Percentiles rank a stretch among this genome's conserved stretches.
phyloP scores from a whole-genome alignment of 1,284 basidiomycete species.

The Leccinum subrobustum region DNA sequence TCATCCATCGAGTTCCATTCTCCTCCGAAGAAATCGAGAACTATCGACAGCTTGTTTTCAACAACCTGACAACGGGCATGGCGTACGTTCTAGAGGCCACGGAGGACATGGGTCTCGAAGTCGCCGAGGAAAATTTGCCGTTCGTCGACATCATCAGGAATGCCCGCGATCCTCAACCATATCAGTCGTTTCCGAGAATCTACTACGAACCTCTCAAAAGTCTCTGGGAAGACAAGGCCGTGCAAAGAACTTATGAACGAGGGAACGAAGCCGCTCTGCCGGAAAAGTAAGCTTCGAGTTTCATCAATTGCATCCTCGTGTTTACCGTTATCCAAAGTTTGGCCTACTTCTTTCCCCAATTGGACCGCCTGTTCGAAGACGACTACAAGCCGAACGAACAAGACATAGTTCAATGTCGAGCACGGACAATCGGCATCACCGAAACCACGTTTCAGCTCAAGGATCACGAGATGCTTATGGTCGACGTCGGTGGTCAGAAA shows the following conservation, averaged over 20 bases:
- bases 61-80: constrained; percentile 87
- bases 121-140: constrained; percentile 57
- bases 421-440: constrained; percentile 92
- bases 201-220: constrained; percentile 66
- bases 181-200: constrained; percentile 70
- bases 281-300: constrained; percentile 68
- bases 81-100: constrained; percentile 82
- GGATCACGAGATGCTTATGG: constrained; percentile 81
- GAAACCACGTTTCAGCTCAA: constrained; percentile 82
- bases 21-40: constrained; percentile 73
- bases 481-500: constrained; percentile 90
- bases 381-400: constrained; percentile 75
- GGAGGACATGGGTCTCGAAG: constrained; percentile 81
- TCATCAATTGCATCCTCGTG: not conserved
- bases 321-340: constrained; percentile 41
- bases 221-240: constrained; percentile 78
- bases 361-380: constrained; percentile 78
- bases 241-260: constrained; percentile 71
- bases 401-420: constrained; percentile 84
- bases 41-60: constrained; percentile 87
- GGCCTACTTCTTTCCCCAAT: constrained; percentile 71
- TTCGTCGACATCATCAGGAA: constrained; percentile 65
- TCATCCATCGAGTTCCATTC: constrained; percentile 82
- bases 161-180: constrained; percentile 72
- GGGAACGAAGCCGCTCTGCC: constrained; percentile 87